Percentiles rank a stretch among this genome's conserved stretches.
Evolutionary conservation across 345 rosid species (phyloP).

Genomic region (Eucalyptus sp.): DNA sequence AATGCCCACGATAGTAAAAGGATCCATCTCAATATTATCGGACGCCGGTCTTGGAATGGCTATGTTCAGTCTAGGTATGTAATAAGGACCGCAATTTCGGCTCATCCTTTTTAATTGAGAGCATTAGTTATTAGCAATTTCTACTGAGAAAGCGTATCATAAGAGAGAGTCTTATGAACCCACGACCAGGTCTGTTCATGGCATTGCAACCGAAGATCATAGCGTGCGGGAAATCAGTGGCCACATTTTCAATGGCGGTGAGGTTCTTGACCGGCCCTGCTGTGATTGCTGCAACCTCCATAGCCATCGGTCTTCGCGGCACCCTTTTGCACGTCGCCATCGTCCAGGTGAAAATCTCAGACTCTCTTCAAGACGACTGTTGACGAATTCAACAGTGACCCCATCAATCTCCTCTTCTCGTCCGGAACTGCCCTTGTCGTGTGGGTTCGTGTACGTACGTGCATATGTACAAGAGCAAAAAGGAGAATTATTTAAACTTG

Average conservation of each 20-base stretch:
- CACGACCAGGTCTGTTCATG: conserved; percentile 58
- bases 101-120: background rate
- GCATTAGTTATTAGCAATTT: background rate
- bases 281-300: conserved; percentile 77
- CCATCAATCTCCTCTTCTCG: background rate
- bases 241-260: conserved; percentile 72
- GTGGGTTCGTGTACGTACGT: background rate
- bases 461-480: background rate
- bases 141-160: background rate
- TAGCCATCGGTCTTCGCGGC: conserved; percentile 70
- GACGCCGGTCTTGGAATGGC: conserved; percentile 89
- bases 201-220: conserved; percentile 75
- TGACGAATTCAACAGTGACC: background rate
- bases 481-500: background rate
- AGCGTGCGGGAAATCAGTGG: conserved; percentile 78
- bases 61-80: conserved; percentile 73
- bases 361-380: background rate
- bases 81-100: background rate
- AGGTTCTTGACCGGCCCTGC: conserved; percentile 81
- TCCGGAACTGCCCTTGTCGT: background rate
- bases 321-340: conserved; percentile 64
- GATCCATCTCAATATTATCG: conserved; percentile 63
- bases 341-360: conserved; percentile 38
- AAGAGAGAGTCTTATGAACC: background rate
- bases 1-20: conserved; percentile 60